Evolutionary conservation across 23 red algal genomes (phyloP), one percentile per base, ranked within the genome.

Genomic region (Chondrus crispus): DNA sequence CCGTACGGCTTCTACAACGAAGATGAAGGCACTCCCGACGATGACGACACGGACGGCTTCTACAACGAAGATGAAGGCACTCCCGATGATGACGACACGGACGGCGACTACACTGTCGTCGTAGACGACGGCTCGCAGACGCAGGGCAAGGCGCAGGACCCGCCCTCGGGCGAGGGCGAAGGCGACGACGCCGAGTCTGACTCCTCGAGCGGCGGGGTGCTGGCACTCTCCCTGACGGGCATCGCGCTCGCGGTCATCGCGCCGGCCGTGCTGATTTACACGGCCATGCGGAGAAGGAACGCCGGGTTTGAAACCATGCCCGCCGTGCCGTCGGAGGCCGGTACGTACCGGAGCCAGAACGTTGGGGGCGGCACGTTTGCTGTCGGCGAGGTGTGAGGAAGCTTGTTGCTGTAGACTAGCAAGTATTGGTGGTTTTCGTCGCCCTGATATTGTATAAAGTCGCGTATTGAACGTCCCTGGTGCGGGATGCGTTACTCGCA

Each of bases 251-350:
- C 81, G 5, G 69, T 85, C 11, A 36, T 85, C 7, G 90, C 69
- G 10, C 80, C 90, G 22, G 79, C 81, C 7, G 26, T 90, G 38
- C 47, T 90, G 36, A 90, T 90, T 8, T 90, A 79, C 40, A 63
- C 26, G 30, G 68, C 51, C 10, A 79, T 90, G 24, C 87, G 87
- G 39, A 64, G 87, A 42, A 64, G 69, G 39, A 69, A 40, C 4
- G 51, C 69, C 3, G 87, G 87, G 2, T 90, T 90, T 53, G 52
- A 90, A 14, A 72, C 50, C 36, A 90, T 90, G 87, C 87, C 87
- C 6, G 44, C 87, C 39, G 73, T 66, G 7, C 87, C 39, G 32
- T 10, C 54, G 5, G 47, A 30, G 55, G 72, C 11, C 46, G 39
- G 12, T 81, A 69, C 13, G 73, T 72, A 45, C 54, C 55, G 36